Evolutionary conservation across 345 rosid species (phyloP), one percentile per base, ranked within the genome.

Genomic region (Raphanus raphanistrum): DNA sequence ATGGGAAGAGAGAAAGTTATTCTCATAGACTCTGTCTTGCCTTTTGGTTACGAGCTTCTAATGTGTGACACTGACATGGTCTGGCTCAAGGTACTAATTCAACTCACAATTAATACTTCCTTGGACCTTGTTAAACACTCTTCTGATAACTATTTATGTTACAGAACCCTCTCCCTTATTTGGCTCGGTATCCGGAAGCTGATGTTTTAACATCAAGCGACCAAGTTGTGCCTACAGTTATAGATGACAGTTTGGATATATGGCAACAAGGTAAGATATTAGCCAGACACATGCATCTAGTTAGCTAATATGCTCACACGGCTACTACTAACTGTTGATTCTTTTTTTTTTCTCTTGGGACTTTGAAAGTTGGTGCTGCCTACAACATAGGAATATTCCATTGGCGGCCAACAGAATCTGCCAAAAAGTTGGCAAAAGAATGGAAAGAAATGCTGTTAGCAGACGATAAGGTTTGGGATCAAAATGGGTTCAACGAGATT

Each of bases 41-140:
- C 98, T 45, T 91, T 78, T 78, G 99, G 99, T 61, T 85, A 66
- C 74, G 98, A 95, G 83, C 82, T 95, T 66, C 75, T 95, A 82
- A 95, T 93, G 99, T 95, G 99, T 36, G 99, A 95, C 74, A 91
- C 99, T 17, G 99, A 95, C 82, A 92, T 92, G 98, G 99, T 90
- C 68, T 95, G 99, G 99, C 80, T 95, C 70, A 95, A 95, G 98
- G 99, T 95, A 69, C 60, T 59, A 4, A 27, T 57, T 52, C 4
- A 7, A 31, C 29, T 26, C 64, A 33, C 43, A 28, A 4, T 66
- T 8, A 25, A 17, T 16, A 29, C 64, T 61, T 48, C 64, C 36
- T 68, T 33, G 38, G 38, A 31, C 33, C 33, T 31, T 25, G 15
- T 0, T 35, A 45, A 21, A 55, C 5, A 15, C 8, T 55, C 3